Evolutionary conservation across 2,329 filamentous ascomycete species (phyloP).

Genomic region (Arthrobotrys musiformis): DNA sequence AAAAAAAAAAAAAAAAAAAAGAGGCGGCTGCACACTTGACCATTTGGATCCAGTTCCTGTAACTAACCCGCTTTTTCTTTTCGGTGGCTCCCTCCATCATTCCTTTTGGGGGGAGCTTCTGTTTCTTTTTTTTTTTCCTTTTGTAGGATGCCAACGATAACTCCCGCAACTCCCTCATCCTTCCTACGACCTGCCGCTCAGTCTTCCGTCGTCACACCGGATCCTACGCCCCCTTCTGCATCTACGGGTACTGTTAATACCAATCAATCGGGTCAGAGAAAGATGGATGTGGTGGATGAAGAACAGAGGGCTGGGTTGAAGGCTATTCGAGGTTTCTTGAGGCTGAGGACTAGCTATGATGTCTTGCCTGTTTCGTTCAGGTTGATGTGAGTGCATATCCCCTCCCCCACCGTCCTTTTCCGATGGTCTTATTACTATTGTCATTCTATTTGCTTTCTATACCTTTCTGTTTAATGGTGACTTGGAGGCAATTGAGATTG

Average conservation of each 20-base stretch:
- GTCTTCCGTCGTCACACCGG: conserved; percentile 21
- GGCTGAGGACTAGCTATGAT: conserved; percentile 95
- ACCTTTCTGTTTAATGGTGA: not conserved
- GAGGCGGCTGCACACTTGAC: too few species aligned
- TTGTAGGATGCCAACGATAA: conserved; percentile 47
- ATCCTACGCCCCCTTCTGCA: conserved; percentile 24
- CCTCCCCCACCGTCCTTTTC: too few species aligned
- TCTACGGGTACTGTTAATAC: not conserved
- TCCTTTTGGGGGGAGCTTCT: too few species aligned
- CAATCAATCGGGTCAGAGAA: conserved; percentile 19
- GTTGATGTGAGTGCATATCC: conserved; percentile 70
- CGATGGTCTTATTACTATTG: not conserved
- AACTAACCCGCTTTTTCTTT: conserved; percentile 15
- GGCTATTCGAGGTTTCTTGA: conserved; percentile 93
- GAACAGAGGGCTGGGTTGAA: conserved; percentile 65
- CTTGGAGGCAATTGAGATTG: not conserved
- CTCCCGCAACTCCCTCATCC: conserved; percentile 56
- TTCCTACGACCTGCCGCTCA: conserved; percentile 47
- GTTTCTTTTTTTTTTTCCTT: not conserved
- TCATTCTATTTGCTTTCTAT: not conserved
- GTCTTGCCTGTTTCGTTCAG: conserved; percentile 95
- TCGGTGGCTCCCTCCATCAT: too few species aligned
- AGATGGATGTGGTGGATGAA: conserved; percentile 42
- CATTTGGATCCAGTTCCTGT: conserved; percentile 11
- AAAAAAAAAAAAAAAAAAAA: too few species aligned